These are phyloP conservation scores for Cutaneotrichosporon cutaneum DNA, from an alignment of 1,284 basidiomycete species.

Conservation along the genomic window DNA sequence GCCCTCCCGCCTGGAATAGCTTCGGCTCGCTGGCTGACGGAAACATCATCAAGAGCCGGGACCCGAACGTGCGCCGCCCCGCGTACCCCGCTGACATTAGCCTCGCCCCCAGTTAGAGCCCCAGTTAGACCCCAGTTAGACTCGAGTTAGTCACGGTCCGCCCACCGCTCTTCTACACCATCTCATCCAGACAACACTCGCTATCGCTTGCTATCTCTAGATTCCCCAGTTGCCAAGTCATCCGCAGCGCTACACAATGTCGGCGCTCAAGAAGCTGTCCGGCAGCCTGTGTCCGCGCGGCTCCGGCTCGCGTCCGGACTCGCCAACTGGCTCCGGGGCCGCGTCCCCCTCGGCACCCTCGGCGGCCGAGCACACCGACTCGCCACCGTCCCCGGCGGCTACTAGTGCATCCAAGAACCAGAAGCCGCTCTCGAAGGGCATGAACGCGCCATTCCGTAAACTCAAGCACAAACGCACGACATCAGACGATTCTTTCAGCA, in stretches of 20 bases:
- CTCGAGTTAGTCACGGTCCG: no score
- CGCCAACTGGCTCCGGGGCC: neutral
- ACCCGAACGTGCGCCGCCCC: no score
- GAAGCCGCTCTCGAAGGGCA: neutral
- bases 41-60: no score
- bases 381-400: neutral
- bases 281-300: neutral
- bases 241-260: neutral
- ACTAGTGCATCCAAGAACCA: neutral
- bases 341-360: neutral
- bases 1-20: no score
- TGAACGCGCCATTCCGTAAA: neutral
- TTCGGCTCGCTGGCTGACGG: no score
- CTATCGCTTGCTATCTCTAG: no score
- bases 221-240: no score
- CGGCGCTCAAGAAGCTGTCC: neutral
- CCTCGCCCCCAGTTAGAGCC: no score
- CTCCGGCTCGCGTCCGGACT: neutral
- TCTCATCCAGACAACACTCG: no score
- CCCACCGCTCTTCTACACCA: no score
- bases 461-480: neutral
- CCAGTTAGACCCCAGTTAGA: no score
- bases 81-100: no score
- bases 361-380: neutral
- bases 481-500: neutral